These are phyloP conservation scores for Thelonectria rubi DNA, from an alignment of 2,329 filamentous ascomycete genomes.

Conservation along the genomic window DNA sequence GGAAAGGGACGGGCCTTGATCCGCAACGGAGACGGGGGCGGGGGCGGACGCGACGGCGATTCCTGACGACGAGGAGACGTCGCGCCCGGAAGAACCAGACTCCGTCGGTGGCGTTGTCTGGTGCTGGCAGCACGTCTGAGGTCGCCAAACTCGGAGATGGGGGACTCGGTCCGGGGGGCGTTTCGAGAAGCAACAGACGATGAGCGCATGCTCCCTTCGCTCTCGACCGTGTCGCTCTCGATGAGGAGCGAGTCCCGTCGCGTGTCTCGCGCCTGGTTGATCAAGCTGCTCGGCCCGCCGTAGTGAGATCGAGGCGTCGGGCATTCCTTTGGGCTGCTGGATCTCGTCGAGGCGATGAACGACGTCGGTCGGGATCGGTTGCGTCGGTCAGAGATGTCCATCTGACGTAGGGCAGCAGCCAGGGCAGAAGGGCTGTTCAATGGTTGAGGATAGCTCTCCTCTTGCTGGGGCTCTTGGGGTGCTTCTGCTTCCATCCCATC, in stretches of 20 bases:
- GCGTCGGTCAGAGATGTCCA: constrained; percentile 44
- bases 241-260: constrained; percentile 81
- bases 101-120: constrained; percentile 85
- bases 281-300: constrained; percentile 64
- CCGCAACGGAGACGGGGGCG: constrained; percentile 85
- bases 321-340: constrained; percentile 89
- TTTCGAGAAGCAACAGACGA: constrained; percentile 75
- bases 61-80: constrained; percentile 86
- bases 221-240: constrained; percentile 85
- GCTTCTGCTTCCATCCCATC: constrained; percentile 42
- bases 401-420: constrained; percentile 61
- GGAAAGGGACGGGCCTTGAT: constrained; percentile 80
- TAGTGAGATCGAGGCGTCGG: constrained; percentile 89
- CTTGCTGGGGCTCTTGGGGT: constrained; percentile 25
- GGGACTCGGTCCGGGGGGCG: constrained; percentile 83
- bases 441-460: constrained; percentile 34
- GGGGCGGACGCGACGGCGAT: constrained; percentile 82
- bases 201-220: constrained; percentile 88
- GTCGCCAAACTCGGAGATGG: constrained; percentile 83
- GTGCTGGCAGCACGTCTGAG: constrained; percentile 80
- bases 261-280: constrained; percentile 65
- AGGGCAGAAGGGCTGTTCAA: constrained; percentile 60
- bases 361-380: constrained; percentile 60
- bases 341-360: constrained; percentile 76
- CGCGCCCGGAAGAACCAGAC: constrained; percentile 81